Evolutionary conservation across 371 early-diverging fungal species (phyloP).

Genomic region (Apophysomyces variabilis): DNA sequence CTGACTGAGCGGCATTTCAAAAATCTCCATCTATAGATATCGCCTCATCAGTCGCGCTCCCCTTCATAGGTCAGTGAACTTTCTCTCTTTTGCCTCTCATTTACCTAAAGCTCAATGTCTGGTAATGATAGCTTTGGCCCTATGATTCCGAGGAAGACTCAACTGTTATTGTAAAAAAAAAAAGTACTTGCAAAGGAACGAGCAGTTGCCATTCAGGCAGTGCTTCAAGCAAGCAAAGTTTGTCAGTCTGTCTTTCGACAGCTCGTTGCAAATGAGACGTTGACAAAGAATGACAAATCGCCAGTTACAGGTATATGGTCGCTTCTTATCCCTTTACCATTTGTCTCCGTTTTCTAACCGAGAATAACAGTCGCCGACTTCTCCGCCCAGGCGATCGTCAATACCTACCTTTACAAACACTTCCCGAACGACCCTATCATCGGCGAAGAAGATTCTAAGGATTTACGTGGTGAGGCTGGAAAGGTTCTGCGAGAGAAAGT

Average conservation of each 20-base stretch:
- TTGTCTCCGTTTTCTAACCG: neutral
- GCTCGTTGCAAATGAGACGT: conserved; percentile 76
- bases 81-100: neutral
- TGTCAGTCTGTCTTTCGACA: conserved; percentile 84
- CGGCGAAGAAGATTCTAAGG: conserved; percentile 93
- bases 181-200: conserved; percentile 70
- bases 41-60: no score
- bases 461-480: conserved; percentile 76
- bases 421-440: conserved; percentile 92
- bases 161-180: neutral
- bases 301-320: conserved; percentile 85
- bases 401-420: conserved; percentile 67
- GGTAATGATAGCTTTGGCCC: neutral
- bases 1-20: neutral
- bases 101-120: neutral
- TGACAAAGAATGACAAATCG: conserved; percentile 91
- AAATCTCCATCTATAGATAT: conserved; percentile 7
- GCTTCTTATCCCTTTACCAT: neutral
- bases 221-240: conserved; percentile 81
- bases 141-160: neutral
- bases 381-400: conserved; percentile 96
- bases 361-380: conserved; percentile 87
- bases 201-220: conserved; percentile 86
- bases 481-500: conserved; percentile 75
- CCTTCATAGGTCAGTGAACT: no score